Evolutionary conservation across 1,139 yeast species (phyloP).

Genomic region (Yamadazyma aaseri): DNA sequence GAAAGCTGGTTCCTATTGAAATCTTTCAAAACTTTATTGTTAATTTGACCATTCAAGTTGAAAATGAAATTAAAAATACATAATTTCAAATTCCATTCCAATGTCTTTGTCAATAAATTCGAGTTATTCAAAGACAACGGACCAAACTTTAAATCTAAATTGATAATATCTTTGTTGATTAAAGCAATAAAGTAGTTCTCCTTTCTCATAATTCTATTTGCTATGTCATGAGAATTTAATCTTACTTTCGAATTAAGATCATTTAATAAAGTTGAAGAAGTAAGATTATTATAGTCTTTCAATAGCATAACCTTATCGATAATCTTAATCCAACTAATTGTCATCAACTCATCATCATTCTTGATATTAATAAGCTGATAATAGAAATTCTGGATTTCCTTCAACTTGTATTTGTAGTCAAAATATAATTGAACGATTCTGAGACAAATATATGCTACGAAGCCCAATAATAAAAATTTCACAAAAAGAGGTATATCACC

Average conservation of each 20-base stretch:
- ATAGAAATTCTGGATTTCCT: constrained; percentile 66
- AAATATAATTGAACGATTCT: constrained; percentile 62
- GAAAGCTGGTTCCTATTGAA: constrained; percentile 66
- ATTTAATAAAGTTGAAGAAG: constrained; percentile 40
- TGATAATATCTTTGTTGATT: constrained; percentile 74
- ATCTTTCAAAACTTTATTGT: constrained; percentile 69
- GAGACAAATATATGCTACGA: constrained; percentile 55
- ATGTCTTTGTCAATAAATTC: constrained; percentile 69
- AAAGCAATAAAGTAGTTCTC: constrained; percentile 92
- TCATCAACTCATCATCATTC: constrained; percentile 77
- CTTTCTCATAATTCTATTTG: constrained; percentile 91
- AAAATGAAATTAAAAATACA: constrained; percentile 87
- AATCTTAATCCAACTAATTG: constrained; percentile 89
- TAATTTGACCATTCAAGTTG: constrained; percentile 81
- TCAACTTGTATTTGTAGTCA: constrained; percentile 48
- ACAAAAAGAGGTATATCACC: constrained; percentile 47
- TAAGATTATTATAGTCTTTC: constrained; percentile 76
- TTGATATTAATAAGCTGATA: constrained; percentile 63
- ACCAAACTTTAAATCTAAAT: constrained; percentile 42
- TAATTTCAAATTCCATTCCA: constrained; percentile 91
- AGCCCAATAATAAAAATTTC: constrained; percentile 62
- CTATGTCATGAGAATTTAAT: constrained; percentile 89
- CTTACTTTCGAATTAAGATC: constrained; percentile 70
- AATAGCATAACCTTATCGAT: constrained; percentile 75
- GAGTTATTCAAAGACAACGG: constrained; percentile 28